Conservation (phyloP, 192 early-diverging fungal species). For the Gryganskiella cystojenkinii region DNA sequence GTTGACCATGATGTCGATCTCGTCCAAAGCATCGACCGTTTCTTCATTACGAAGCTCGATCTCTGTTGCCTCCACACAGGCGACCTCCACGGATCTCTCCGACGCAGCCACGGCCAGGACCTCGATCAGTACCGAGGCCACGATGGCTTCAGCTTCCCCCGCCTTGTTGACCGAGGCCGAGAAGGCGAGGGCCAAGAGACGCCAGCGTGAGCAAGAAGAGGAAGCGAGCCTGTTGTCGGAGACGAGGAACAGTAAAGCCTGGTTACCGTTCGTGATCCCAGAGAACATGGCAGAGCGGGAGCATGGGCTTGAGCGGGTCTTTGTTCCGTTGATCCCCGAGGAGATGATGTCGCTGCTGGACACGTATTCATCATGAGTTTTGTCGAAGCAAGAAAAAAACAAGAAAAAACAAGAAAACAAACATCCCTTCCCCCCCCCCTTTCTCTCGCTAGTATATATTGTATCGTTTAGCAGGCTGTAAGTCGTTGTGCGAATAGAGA, state of each 20-base stretch:
- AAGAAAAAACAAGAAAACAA: not conserved
- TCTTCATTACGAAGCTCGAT: not conserved
- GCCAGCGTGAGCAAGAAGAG: conserved; percentile 44
- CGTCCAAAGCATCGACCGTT: not conserved
- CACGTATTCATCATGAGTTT: conserved; percentile 45
- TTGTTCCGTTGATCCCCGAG: conserved; percentile 50
- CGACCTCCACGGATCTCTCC: not conserved
- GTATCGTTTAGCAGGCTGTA: no score
- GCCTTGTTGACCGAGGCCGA: conserved; percentile 47
- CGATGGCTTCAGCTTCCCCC: conserved; percentile 2
- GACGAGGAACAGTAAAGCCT: conserved; percentile 36
- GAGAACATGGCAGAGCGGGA: conserved; percentile 46
- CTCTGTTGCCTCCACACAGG: not conserved
- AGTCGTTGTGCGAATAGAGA: not conserved
- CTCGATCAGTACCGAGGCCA: not conserved
- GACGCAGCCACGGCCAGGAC: conserved; percentile 5
- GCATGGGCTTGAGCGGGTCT: conserved; percentile 39
- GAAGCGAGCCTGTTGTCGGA: conserved; percentile 36
- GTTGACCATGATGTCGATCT: conserved; percentile 42
- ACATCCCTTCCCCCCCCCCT: not conserved
- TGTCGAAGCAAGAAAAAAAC: no score
- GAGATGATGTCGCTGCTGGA: conserved; percentile 58
- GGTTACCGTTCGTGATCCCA: conserved; percentile 35
- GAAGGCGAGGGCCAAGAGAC: conserved; percentile 27
- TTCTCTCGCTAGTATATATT: no score